Conservation (phyloP, 2,329 filamentous ascomycete genomes). For the Microcyclospora tardicrescens region DNA sequence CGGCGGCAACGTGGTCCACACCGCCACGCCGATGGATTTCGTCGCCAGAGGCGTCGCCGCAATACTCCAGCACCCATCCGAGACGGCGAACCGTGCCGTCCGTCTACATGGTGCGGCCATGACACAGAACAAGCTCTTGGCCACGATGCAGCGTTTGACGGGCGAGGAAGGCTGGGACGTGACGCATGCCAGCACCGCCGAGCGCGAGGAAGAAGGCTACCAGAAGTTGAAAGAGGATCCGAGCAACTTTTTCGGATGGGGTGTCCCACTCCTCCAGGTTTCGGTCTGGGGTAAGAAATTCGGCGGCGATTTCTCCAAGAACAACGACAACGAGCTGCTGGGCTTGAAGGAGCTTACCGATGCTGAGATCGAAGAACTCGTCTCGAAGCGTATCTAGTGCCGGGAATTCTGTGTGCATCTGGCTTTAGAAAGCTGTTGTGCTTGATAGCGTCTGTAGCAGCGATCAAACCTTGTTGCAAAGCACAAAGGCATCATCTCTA, state of each 20-base stretch:
- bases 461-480: background rate
- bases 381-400: constrained; percentile 9
- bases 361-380: constrained; percentile 17
- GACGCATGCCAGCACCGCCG: constrained; percentile 12
- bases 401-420: background rate
- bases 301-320: constrained; percentile 20
- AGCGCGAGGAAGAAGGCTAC: constrained; percentile 19
- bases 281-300: constrained; percentile 19
- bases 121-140: constrained; percentile 27
- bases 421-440: background rate
- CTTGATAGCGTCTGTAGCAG: background rate
- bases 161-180: constrained; percentile 18
- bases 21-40: constrained; percentile 18
- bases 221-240: constrained; percentile 17
- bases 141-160: constrained; percentile 22
- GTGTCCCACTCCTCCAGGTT: constrained; percentile 19
- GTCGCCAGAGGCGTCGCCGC: constrained; percentile 23
- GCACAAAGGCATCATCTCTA: too few species aligned
- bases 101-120: constrained; percentile 24
- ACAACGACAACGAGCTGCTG: constrained; percentile 26
- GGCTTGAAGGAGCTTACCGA: constrained; percentile 21
- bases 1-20: constrained; percentile 23
- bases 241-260: constrained; percentile 8
- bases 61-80: constrained; percentile 20
- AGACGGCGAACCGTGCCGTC: constrained; percentile 25